A percentile compares a stretch with the other conserved stretches of the same genome.
phyloP scores from a whole-genome alignment of 2,329 filamentous ascomycete species.

The Fusarium sp. region DNA sequence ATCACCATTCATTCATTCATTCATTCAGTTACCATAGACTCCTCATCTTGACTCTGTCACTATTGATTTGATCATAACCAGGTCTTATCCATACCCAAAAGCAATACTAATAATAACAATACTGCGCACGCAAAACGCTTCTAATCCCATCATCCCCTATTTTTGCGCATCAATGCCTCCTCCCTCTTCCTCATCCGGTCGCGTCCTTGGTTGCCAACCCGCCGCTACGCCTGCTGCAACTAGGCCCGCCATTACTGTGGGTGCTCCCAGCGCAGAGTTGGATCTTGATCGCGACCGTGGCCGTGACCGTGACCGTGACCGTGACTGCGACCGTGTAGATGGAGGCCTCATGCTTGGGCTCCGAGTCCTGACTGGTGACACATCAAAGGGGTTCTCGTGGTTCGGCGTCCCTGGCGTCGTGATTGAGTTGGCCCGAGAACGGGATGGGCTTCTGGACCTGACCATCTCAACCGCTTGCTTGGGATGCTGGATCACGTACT shows the following conservation, averaged over 20 bases:
- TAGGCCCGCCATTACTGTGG: constrained; percentile 84
- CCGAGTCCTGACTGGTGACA: constrained; percentile 61
- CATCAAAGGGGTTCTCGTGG: constrained; percentile 60
- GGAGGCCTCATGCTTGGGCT: constrained; percentile 72
- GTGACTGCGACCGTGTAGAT: constrained; percentile 68
- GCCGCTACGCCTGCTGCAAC: constrained; percentile 79
- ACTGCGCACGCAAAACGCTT: constrained; percentile 1
- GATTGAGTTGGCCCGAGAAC: constrained; percentile 71
- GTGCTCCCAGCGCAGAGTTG: constrained; percentile 77
- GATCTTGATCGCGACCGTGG: constrained; percentile 44
- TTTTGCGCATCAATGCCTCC: constrained; percentile 40
- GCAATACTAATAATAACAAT: constrained; percentile 34
- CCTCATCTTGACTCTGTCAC: constrained; percentile 2
- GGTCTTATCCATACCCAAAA: constrained; percentile 42
- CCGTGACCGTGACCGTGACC: constrained; percentile 52
- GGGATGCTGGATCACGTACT: constrained; percentile 79
- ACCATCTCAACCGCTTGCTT: constrained; percentile 70
- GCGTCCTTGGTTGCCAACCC: constrained; percentile 74
- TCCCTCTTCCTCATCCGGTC: constrained; percentile 40
- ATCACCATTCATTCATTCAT: constrained; percentile 2
- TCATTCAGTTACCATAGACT: background rate
- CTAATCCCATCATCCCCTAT: constrained; percentile 33
- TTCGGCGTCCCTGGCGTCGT: constrained; percentile 70
- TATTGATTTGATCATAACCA: constrained; percentile 20
- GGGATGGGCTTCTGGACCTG: constrained; percentile 69